Evolutionary conservation across 192 early-diverging fungal genomes (phyloP), one percentile per base, ranked within the genome.

Genomic region (Coemansia furcata): DNA sequence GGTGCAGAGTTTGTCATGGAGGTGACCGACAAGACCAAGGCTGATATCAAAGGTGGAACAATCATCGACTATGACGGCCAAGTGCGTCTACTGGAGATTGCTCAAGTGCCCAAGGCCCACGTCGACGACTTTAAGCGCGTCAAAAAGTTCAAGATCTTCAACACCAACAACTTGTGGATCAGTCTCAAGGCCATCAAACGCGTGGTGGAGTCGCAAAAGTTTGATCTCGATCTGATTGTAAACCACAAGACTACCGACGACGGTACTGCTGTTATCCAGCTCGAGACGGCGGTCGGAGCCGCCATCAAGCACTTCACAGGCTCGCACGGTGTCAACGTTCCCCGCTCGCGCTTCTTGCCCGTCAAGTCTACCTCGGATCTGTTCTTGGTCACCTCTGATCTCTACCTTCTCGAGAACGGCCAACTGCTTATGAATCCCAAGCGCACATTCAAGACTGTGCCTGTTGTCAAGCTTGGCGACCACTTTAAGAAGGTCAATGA

Each of bases 121-220:
- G 92, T 96, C 15, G 95, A 99, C 74, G 98, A 99, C 72, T 99
- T 99, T 77, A 99, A 99, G 84, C 92, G 90, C 54, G 88, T 99
- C 84, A 99, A 98, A 80, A 99, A 99, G 85, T 99, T 99, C 89
- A 94, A 97, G 89, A 97, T 98, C 76, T 98, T 98, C 86, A 99
- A 99, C 87, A 99, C 97, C 60, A 94, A 93, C 85, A 94, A 94
- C 77, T 68, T 93, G 74, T 94, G 92, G 92, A 89, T 93, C 64
- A 90, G 86, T 71, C 79, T 93, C 40, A 91, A 90, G 84, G 92
- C 92, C 30, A 88, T 93, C 71, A 93, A 93, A 85, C 92, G 94
- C 47, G 74, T 97, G 33, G 87, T 97, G 50, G 90, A 90, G 58
- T 85, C 89, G 68, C 78, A 88, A 67, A 87, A 87, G 70, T 79